These are phyloP conservation scores for Hygrocybe punicea DNA, from an alignment of 768 basidiomycete species.

Conservation along the genomic window DNA sequence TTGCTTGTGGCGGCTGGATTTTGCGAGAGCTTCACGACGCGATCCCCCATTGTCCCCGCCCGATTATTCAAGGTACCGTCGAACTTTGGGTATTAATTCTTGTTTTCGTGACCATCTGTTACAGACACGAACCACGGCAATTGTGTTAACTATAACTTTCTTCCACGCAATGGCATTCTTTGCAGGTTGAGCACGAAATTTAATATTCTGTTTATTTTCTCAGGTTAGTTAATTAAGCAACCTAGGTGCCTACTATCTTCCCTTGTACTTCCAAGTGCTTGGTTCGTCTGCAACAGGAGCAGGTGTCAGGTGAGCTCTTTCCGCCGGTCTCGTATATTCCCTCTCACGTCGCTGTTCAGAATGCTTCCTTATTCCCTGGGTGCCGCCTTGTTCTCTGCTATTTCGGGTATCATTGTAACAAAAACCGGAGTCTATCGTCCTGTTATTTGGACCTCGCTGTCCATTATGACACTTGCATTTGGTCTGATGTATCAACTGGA, in stretches of 20 bases:
- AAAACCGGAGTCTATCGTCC: conserved; percentile 56
- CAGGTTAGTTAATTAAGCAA: background rate
- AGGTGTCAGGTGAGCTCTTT: conserved; percentile 54
- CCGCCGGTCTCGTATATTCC: background rate
- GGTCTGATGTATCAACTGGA: conserved; percentile 73
- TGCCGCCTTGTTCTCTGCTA: conserved; percentile 48
- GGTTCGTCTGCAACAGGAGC: conserved; percentile 71
- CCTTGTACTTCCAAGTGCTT: conserved; percentile 74
- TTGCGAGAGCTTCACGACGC: conserved; percentile 59
- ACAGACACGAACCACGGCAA: conserved; percentile 69
- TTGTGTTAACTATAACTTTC: conserved; percentile 56
- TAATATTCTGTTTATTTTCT: background rate
- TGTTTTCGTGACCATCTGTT: background rate
- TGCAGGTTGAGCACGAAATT: conserved; percentile 31
- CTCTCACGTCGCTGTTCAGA: conserved; percentile 31
- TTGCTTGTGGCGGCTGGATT: conserved; percentile 50
- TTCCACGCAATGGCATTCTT: conserved; percentile 67
- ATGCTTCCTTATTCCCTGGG: conserved; percentile 76
- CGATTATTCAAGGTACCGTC: conserved; percentile 62
- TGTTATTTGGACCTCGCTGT: conserved; percentile 61
- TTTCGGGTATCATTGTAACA: conserved; percentile 57
- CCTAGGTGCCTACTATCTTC: conserved; percentile 61
- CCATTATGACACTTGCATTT: conserved; percentile 56
- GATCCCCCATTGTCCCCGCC: conserved; percentile 71
- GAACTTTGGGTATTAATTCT: background rate